Conservation (phyloP, 768 basidiomycete genomes). For the Leccinum variicolor region DNA sequence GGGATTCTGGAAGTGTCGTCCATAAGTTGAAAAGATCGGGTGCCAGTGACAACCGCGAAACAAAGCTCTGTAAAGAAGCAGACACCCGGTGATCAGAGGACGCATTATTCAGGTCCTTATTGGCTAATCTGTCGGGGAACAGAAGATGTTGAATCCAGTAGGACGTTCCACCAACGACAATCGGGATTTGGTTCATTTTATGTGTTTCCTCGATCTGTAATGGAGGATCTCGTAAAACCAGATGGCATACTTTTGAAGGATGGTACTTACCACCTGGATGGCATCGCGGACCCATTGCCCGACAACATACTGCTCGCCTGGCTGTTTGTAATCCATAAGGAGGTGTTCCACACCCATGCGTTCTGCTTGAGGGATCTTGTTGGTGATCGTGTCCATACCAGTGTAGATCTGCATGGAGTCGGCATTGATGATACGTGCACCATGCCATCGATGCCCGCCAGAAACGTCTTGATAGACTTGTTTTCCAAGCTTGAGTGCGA, state of each 20-base stretch:
- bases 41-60: conserved; percentile 49
- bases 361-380: conserved; percentile 81
- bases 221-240: not conserved
- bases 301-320: conserved; percentile 84
- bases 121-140: conserved; percentile 72
- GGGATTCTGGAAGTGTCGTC: conserved; percentile 53
- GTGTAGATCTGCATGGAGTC: conserved; percentile 97
- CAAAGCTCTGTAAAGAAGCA: conserved; percentile 36
- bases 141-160: conserved; percentile 98
- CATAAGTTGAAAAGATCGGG: conserved; percentile 49
- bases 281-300: conserved; percentile 89
- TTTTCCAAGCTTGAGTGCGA: conserved; percentile 61
- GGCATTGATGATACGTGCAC: conserved; percentile 85
- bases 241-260: not conserved
- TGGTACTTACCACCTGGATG: conserved; percentile 57
- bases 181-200: conserved; percentile 61
- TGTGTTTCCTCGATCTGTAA: conserved; percentile 75
- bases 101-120: conserved; percentile 16
- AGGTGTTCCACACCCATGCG: conserved; percentile 81
- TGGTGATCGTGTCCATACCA: conserved; percentile 91
- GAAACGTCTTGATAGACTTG: conserved; percentile 11
- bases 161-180: conserved; percentile 92
- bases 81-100: conserved; percentile 24
- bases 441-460: conserved; percentile 42
- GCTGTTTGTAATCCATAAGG: conserved; percentile 83